Base-by-base conservation (phyloP, 2,329 filamentous ascomycete genomes). In the Epichloe brachyelytri region DNA sequence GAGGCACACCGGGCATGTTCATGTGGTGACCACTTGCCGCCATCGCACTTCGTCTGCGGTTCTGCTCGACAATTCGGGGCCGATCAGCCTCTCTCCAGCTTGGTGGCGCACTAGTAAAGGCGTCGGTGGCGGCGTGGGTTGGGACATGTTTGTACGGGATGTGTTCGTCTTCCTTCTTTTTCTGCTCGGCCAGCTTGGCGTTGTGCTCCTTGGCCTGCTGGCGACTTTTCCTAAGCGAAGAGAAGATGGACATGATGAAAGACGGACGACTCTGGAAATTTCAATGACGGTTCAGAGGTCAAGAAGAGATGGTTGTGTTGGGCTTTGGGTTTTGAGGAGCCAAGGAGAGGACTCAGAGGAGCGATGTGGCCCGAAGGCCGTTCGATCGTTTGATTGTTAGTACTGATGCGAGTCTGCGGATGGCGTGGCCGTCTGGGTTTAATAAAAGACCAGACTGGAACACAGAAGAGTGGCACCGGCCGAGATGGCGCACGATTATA, bases 81-180 rank as follows among this genome's bases (percentile, higher is more conserved):
- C 70, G 65, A 56, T 79, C 75, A 12, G 69, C 67, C 7, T 62
- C 58, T 47, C 71, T 72, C 71, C 72, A 79, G 55, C 68, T 72
- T 1, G 73, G 68, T 10, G 78, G 78, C 3, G 75, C 76, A 33
- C 73, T 74, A 20, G 71, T 68, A 43, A 82, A 64, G 43, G 79
- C 78, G 63, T 83, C 79, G 12, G 70, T 61, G 44, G 77, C 77
- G 30, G 80, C 80, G 60, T 84, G 80, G 14, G 70, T 81, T n/a
- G 79, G 78, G 19, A 80, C 64, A 60, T 83, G 80, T 49, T 68
- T 74, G 63, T 83, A 83, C 12, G 75, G 70, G n/a, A 65, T 55
- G 49, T 56, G 50, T 14, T 53, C 52, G 38, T 64, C 60, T 54
- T 72, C 70, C 41, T 65, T 60, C 48, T 74, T 72, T 39, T 71